phyloP scores from a whole-genome alignment of 202 grass and related monocot genomes.

The Panicum hallii region DNA sequence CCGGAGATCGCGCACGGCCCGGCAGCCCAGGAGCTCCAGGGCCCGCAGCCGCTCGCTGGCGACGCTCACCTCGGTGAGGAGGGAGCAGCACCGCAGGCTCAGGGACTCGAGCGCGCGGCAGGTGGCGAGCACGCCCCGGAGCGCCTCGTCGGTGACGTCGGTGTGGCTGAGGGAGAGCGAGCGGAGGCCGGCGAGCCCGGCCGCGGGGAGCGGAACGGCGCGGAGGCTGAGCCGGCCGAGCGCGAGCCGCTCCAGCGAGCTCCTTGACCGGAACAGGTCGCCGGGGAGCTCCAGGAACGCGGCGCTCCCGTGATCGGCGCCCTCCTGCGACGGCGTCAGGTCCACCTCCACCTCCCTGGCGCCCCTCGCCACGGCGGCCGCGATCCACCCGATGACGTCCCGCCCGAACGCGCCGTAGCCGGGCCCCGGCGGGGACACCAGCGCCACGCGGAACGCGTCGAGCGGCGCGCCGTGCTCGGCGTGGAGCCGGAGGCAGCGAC shows the following conservation, averaged over 20 bases:
- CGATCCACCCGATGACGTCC: slow-evolving; percentile 46
- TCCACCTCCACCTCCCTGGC: slow-evolving; percentile 53
- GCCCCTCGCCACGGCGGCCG: background rate
- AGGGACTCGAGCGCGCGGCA: slow-evolving; percentile 52
- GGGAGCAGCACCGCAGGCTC: slow-evolving; percentile 50
- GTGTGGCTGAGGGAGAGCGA: slow-evolving; percentile 45
- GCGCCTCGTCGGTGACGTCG: slow-evolving; percentile 44
- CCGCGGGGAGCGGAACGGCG: background rate
- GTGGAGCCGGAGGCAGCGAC: slow-evolving; percentile 49
- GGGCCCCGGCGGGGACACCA: background rate
- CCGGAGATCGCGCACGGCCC: background rate
- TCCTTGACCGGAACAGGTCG: slow-evolving; percentile 33
- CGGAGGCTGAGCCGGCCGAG: slow-evolving; percentile 45
- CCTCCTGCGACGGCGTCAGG: slow-evolving; percentile 34
- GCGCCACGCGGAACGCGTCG: slow-evolving; percentile 43
- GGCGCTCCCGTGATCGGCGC: background rate
- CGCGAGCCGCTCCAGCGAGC: slow-evolving; percentile 45
- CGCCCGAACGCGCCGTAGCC: background rate
- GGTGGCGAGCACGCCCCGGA: slow-evolving; percentile 30
- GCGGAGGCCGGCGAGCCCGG: slow-evolving; percentile 38
- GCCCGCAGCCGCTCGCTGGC: slow-evolving; percentile 33
- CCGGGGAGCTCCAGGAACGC: slow-evolving; percentile 29
- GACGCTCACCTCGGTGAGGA: slow-evolving; percentile 26
- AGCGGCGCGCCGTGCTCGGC: slow-evolving; percentile 21
- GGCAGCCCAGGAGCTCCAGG: slow-evolving; percentile 51